Base-by-base conservation (phyloP, 2,329 filamentous ascomycete species). In the Blumeriella jaapii region DNA sequence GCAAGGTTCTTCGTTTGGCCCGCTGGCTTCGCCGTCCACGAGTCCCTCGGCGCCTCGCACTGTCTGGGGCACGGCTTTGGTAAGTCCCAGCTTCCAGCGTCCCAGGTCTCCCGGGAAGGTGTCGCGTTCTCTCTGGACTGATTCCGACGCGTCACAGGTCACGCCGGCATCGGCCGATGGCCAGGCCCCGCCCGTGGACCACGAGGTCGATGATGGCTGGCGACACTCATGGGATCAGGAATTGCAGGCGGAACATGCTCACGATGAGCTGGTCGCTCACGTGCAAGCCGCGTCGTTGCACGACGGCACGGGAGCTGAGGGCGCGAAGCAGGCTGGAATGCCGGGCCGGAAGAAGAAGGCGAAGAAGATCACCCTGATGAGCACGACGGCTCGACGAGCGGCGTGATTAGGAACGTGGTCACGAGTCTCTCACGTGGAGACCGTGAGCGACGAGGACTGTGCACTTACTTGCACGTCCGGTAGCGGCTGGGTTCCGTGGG, bases 21-120 rank as follows among this genome's bases (percentile, higher is more conserved):
- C 74, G 2, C 61, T 93, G 14, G 81, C 82, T 0, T 79, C 78
- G 1, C 77, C 87, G 47, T 87, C 84, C 3, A 87, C 82, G 1
- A 93, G 82, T 43, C 86, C 87, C 0, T 78, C 74, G 5, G 73
- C 75, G 1, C 65, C 72, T 25, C 77, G 76, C 42, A 96, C 89
- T 0, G 84, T 96, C 0, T 96, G 89, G 89, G 89, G 89, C n/a
- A 96, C 89, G 1, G 68, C 72, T 3, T 74, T 71, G 0, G 62
- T 93, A 2, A 53, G 63, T 2, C 63, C 74, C 0, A 61, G 61
- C 1, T 77, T 74, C 3, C 74, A 77, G 2, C 68, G 71, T 8
- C 50, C 74, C 17, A 61, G n/a, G n/a, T n/a, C n/a, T n/a, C n/a
- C n/a, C n/a, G n/a, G n/a, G n/a, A n/a, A n/a, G n/a, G n/a, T n/a